phyloP scores from a whole-genome alignment of 495 filamentous ascomycete species.

The Hypoxylon rickii region DNA sequence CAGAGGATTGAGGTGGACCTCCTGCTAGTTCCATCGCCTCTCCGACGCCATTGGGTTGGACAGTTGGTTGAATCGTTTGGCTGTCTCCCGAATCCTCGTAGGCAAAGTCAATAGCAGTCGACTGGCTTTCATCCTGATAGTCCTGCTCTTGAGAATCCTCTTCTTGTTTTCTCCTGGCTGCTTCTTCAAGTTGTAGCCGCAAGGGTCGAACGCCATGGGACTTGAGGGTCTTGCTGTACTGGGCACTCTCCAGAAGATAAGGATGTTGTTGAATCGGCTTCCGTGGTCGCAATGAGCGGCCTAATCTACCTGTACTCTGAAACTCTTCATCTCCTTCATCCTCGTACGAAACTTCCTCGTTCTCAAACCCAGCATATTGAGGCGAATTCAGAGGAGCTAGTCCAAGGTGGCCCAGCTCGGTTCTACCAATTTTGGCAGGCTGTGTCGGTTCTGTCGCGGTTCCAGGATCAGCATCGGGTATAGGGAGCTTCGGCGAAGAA shows the following conservation, averaged over 20 bases:
- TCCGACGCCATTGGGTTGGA: conserved; percentile 26
- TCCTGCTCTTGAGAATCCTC: conserved; percentile 57
- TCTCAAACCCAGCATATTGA: conserved; percentile 13
- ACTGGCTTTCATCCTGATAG: conserved; percentile 55
- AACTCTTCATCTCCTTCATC: conserved; percentile 18
- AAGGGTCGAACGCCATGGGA: conserved; percentile 67
- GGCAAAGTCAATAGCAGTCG: conserved; percentile 22
- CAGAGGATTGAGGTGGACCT: conserved; percentile 11
- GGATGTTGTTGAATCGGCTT: conserved; percentile 79
- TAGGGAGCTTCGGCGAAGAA: conserved; percentile 23
- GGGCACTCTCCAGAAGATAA: conserved; percentile 69
- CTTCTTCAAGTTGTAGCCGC: conserved; percentile 48
- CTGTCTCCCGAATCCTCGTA: conserved; percentile 38
- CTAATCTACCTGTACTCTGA: conserved; percentile 31
- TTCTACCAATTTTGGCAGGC: neutral
- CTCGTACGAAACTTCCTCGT: conserved; percentile 12
- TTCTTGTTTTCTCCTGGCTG: conserved; percentile 35
- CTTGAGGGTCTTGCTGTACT: conserved; percentile 64
- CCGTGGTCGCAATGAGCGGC: conserved; percentile 63
- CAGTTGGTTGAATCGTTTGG: conserved; percentile 27
- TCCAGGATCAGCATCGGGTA: conserved; percentile 1
- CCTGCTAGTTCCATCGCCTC: conserved; percentile 23
- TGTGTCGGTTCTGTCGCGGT: too few relatives aligned
- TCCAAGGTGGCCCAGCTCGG: neutral
- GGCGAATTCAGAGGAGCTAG: too few relatives aligned